Base-by-base conservation (phyloP, 805 yeast species). In the Suhomyces vadensis region DNA sequence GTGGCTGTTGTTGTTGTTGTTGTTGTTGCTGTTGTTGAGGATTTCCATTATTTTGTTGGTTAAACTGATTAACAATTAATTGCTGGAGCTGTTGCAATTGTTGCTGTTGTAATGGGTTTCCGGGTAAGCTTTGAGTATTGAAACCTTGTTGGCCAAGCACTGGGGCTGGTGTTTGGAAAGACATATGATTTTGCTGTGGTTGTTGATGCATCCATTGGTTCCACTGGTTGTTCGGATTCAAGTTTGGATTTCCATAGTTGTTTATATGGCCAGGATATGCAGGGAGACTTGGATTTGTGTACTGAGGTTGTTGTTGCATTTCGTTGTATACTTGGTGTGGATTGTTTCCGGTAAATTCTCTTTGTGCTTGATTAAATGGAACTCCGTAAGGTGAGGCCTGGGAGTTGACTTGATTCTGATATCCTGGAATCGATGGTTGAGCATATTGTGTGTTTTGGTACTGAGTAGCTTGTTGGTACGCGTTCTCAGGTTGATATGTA, bases 1-100 rank as follows among this genome's bases (percentile, higher is more conserved):
- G n/a, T n/a, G n/a, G n/a, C n/a, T 44, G 64, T 24, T 58, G 57
- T 11, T 61, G 49, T 39, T 64, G 61, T 48, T 53, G 60, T n/a
- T 49, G 40, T 16, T 50, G 61, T 4, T 55, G 49, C 20, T 60
- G 62, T 26, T 55, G 60, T 37, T 52, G 39, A 38, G 57, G 63
- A 11, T 29, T 7, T 14, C n/a, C n/a, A n/a, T n/a, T n/a, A n/a
- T n/a, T n/a, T n/a, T n/a, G n/a, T n/a, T n/a, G n/a, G n/a, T n/a
- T n/a, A n/a, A n/a, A n/a, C n/a, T 29, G 37, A 37, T 22, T 11
- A 16, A 13, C 14, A 14, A n/a, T n/a, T 17, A 5, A 6, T 25
- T 26, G 31, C n/a, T 37, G 40, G 23, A 5, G 6, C 16, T 14
- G 40, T n/a, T 14, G 40, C 21, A 6, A 16, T 2, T 14, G n/a